These are phyloP conservation scores for Suhomyces emberorum DNA, from an alignment of 805 yeast genomes.

Conservation along the genomic window DNA sequence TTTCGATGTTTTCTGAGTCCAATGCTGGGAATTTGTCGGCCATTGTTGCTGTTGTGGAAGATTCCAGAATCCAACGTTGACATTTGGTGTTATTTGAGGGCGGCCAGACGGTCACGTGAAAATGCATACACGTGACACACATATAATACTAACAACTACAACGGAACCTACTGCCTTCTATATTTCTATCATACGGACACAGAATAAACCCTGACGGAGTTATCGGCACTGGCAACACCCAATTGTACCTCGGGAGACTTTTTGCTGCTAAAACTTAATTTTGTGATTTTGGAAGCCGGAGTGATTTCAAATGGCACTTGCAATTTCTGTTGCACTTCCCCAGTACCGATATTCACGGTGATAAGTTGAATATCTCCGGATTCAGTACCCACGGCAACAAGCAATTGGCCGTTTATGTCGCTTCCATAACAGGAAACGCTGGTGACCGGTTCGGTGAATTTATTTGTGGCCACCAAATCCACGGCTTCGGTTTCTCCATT, in stretches of 20 bases:
- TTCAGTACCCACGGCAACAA: slow-evolving; percentile 68
- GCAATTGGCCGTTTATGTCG: slow-evolving; percentile 20
- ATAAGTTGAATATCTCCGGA: slow-evolving; percentile 43
- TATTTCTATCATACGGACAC: too few relatives aligned
- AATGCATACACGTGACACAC: too few relatives aligned
- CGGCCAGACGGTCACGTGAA: too few relatives aligned
- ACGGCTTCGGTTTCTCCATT: slow-evolving; percentile 29
- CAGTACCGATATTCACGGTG: not conserved
- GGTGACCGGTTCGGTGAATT: slow-evolving; percentile 59
- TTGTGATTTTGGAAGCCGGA: slow-evolving; percentile 62
- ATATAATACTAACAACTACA: too few relatives aligned
- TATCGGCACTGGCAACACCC: slow-evolving; percentile 66
- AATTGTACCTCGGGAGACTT: slow-evolving; percentile 30
- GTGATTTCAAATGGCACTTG: slow-evolving; percentile 25
- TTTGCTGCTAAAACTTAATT: slow-evolving; percentile 54
- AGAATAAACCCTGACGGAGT: slow-evolving; percentile 50
- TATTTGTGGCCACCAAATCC: slow-evolving; percentile 37
- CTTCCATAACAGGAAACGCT: slow-evolving; percentile 52
- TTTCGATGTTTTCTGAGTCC: slow-evolving; percentile 37
- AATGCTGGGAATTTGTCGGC: slow-evolving; percentile 77
- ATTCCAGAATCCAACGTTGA: too few relatives aligned
- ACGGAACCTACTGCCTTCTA: too few relatives aligned
- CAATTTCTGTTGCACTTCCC: slow-evolving; percentile 10
- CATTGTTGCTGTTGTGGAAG: slow-evolving; percentile 34
- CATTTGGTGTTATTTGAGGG: too few relatives aligned